Conservation (phyloP, 495 filamentous ascomycete genomes). For the Apiosordaria backusii region DNA sequence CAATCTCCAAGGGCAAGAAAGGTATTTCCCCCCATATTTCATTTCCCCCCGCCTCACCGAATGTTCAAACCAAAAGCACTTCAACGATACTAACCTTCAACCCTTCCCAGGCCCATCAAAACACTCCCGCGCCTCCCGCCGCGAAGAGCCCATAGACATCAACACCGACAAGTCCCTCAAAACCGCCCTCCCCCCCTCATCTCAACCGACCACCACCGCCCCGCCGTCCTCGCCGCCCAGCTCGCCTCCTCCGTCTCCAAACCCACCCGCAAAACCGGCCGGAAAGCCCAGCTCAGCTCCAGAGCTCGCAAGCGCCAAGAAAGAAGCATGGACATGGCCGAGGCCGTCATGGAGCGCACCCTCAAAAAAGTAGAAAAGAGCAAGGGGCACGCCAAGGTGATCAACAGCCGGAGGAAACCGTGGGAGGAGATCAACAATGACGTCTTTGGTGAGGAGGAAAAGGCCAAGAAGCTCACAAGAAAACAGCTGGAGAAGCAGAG, state of each 20-base stretch:
- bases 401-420: constrained; percentile 52
- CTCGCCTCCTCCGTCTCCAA: constrained; percentile 62
- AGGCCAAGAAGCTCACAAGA: constrained; percentile 17
- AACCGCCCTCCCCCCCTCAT: constrained; percentile 54
- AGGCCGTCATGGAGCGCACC: constrained; percentile 63
- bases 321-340: constrained; percentile 70
- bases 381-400: constrained; percentile 54
- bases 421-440: constrained; percentile 61
- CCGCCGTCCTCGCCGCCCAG: constrained; percentile 60
- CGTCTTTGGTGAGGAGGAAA: constrained; percentile 1
- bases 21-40: constrained; percentile 27
- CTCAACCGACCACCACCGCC: constrained; percentile 45
- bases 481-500: constrained; percentile 20
- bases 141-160: constrained; percentile 67
- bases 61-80: neutral
- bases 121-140: constrained; percentile 70
- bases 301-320: constrained; percentile 65
- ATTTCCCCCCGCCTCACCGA: neutral
- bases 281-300: constrained; percentile 56
- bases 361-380: constrained; percentile 68
- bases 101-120: constrained; percentile 38
- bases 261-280: constrained; percentile 53
- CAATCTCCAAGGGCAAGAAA: constrained; percentile 40
- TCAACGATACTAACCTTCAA: neutral
- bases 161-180: constrained; percentile 74